Evolutionary conservation across 2,329 filamentous ascomycete species (phyloP).

Genomic region (Scytalidium sp.): DNA sequence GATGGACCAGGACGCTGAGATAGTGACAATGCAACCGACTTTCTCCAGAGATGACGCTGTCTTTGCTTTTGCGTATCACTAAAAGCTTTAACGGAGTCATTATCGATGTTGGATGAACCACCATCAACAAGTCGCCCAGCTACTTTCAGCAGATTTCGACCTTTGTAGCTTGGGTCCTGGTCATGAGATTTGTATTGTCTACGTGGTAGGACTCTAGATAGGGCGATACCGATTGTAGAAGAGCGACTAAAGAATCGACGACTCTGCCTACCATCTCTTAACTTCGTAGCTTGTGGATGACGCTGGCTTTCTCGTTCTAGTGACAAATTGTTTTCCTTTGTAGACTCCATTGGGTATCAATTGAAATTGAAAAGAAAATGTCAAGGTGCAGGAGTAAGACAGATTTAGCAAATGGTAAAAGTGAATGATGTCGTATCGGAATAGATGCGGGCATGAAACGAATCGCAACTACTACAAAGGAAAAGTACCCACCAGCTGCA

Average conservation of each 20-base stretch:
- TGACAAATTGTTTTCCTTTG: too few relatives aligned
- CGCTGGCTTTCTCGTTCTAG: not conserved
- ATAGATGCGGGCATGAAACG: too few relatives aligned
- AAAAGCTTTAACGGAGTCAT: not conserved
- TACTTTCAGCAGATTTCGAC: not conserved
- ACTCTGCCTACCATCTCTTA: not conserved
- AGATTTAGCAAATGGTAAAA: not conserved
- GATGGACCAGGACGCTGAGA: not conserved
- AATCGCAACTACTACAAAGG: too few relatives aligned
- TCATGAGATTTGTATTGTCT: not conserved
- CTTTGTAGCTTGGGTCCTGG: not conserved
- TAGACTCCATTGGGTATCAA: too few relatives aligned
- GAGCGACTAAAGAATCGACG: not conserved
- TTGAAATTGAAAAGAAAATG: too few relatives aligned
- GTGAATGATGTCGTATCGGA: too few relatives aligned
- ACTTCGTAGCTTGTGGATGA: not conserved
- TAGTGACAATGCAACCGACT: not conserved
- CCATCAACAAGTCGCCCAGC: not conserved
- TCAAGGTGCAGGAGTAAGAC: too few relatives aligned
- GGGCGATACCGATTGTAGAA: not conserved
- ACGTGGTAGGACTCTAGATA: not conserved
- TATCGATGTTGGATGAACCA: not conserved
- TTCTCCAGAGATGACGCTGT: not conserved
- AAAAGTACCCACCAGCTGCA: too few relatives aligned
- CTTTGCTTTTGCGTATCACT: not conserved